Base-by-base conservation (phyloP, 257 asterid species). In the Nicotiana undulata region DNA sequence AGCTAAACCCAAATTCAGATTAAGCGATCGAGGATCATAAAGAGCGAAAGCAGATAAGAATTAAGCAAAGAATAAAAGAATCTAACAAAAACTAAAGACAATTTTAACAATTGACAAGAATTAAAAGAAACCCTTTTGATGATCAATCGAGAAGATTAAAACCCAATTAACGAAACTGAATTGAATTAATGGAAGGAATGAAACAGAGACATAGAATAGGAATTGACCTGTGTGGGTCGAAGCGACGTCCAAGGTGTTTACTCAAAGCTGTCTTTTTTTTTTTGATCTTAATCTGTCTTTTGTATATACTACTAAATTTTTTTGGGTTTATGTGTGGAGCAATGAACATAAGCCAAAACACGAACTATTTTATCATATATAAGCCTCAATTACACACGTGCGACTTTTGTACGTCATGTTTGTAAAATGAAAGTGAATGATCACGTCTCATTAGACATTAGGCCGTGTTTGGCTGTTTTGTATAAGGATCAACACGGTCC, bases 181-280 rank as follows among this genome's bases (percentile, higher is more conserved):
- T 87, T 82, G 83, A 84, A 79, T 12, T 84, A 1, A 18, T 46
- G 76, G 79, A 61, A 76, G 83, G 28, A 83, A 28, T 40, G 44
- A 80, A 74, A 24, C 59, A 26, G 22, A 64, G 70, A 66, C 37
- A 83, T 32, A 70, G 76, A 60, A 44, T 20, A 75, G 82, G 77
- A 87, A 87, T 83, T 81, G 82, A 90, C 97, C 94, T 91, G 88
- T 52, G 76, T 37, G 67, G 52, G 10, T 58, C 64, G 86, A 53
- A 81, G 86, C 79, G 87, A 81, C 76, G 79, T 76, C 76, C 82
- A 37, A 67, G 70, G 76, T 28, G 72, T 31, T 80, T 37, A 29
- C 82, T 51, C 74, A 59, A 74, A 53, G 63, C n/a, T 63, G 79
- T 29, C 78, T 81, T 68, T 34, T 79, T 18, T 46, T 68, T 68